phyloP scores from a whole-genome alignment of 2,329 filamentous ascomycete genomes.

The Diaporthe sp. region DNA sequence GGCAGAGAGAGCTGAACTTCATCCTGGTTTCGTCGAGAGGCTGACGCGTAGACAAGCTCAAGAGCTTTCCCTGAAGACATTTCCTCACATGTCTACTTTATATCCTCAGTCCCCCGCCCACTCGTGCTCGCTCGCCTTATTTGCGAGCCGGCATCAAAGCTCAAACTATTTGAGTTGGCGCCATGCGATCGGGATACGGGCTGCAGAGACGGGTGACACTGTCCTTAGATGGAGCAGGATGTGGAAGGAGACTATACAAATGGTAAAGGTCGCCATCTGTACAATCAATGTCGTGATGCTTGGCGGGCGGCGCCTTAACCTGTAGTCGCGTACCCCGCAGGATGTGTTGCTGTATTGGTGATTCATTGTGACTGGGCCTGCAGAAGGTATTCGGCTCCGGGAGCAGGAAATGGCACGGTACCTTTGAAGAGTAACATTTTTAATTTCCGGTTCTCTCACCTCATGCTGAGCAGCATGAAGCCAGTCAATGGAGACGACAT shows the following conservation, averaged over 20 bases:
- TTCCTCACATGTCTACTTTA: neutral
- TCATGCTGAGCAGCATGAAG: too few species aligned
- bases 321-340: conserved; percentile 1
- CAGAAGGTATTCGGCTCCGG: neutral
- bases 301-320: neutral
- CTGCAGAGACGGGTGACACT: neutral
- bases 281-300: conserved; percentile 28
- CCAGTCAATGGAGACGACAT: neutral
- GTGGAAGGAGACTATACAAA: conserved; percentile 4
- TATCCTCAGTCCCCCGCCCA: neutral
- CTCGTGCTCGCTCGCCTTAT: conserved; percentile 23
- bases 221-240: conserved; percentile 1
- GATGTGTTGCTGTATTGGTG: conserved; percentile 10
- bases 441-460: neutral
- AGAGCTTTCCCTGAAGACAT: neutral
- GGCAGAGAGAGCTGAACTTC: neutral
- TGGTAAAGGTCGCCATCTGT: conserved; percentile 8
- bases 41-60: neutral
- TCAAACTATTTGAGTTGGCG: conserved; percentile 17
- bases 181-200: neutral
- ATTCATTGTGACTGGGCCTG: conserved; percentile 14
- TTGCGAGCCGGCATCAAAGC: conserved; percentile 23
- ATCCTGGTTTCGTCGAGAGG: neutral
- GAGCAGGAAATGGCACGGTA: neutral
- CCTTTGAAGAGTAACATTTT: neutral